These are phyloP conservation scores for Rutstroemia sp. DNA, from an alignment of 2,329 filamentous ascomycete genomes.

Conservation along the genomic window DNA sequence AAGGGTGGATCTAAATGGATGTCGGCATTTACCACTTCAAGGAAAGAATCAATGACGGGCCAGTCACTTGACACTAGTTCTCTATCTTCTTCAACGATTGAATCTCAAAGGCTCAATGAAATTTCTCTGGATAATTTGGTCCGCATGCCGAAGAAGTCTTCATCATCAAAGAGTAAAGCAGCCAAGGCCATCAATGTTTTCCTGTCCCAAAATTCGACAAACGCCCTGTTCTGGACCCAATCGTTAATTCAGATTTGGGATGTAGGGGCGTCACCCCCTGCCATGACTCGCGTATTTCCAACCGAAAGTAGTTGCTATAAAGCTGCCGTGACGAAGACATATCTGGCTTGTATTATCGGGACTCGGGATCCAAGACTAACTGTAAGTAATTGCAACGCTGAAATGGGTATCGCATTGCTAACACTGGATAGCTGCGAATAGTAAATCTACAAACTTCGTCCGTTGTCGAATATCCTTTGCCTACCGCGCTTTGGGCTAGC, in stretches of 20 bases:
- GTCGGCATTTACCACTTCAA: slow-evolving; percentile 22
- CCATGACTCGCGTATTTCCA: slow-evolving; percentile 28
- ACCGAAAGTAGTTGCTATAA: slow-evolving; percentile 35
- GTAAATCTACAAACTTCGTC: slow-evolving; percentile 31
- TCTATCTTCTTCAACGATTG: slow-evolving; percentile 31
- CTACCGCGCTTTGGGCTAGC: slow-evolving; percentile 33
- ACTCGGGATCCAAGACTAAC: slow-evolving; percentile 36
- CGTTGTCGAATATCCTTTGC: slow-evolving; percentile 34
- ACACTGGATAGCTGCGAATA: slow-evolving; percentile 30
- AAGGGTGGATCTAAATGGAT: slow-evolving; percentile 29
- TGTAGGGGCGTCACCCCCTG: slow-evolving; percentile 31
- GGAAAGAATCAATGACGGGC: slow-evolving; percentile 21
- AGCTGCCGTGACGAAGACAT: slow-evolving; percentile 31
- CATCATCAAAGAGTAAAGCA: slow-evolving; percentile 24
- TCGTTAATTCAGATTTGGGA: slow-evolving; percentile 34
- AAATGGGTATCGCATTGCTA: neutral
- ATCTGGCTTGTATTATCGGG: slow-evolving; percentile 35
- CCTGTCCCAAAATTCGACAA: slow-evolving; percentile 33
- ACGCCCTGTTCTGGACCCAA: slow-evolving; percentile 35
- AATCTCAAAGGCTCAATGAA: slow-evolving; percentile 32
- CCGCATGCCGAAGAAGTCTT: slow-evolving; percentile 23
- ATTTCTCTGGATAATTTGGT: slow-evolving; percentile 31
- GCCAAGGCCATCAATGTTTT: slow-evolving; percentile 31
- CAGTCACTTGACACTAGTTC: slow-evolving; percentile 32
- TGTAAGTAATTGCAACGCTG: slow-evolving; percentile 21